Evolutionary conservation across 345 rosid genomes (phyloP), one percentile per base, ranked within the genome.

Genomic region (Cochlearia excelsa): DNA sequence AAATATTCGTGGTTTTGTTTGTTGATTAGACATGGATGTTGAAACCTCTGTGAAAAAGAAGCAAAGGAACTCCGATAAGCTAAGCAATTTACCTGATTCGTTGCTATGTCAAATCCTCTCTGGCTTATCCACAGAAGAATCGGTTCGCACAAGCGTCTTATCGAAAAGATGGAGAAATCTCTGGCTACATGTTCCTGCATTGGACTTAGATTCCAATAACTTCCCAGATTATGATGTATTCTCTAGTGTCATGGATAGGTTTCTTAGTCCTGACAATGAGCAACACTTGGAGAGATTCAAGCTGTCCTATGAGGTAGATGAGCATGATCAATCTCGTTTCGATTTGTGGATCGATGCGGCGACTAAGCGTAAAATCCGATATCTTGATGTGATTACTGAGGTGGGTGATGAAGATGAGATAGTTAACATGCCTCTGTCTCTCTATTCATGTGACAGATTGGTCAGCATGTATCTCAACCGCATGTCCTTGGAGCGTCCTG

Each of bases 261-360:
- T 70, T 57, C 27, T 64, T 7, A 37, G 27, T 30, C n/a, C 61
- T 26, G 56, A 40, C 2, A 65, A 39, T 51, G 46, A 63, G 9
- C 54, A 49, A 6, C 56, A 30, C 39, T 26, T 71, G 59, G 7
- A 37, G 0, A 57, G 66, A 6, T 71, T 71, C 39, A 65, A 59
- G 33, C 9, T 71, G 27, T 31, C 23, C 39, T 65, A 57, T 6
- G 56, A 52, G 30, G 39, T 65, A 3, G 2, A 46, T 27, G 51
- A 44, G 44, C 66, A 57, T 16, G 34, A 59, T 46, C 45, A 6
- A 38, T 39, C 66, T 45, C 75, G 70, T 33, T 71, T 71, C 61
- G 27, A 34, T 40, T 57, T 61, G 49, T 71, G 66, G 61, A 65
- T 59, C 33, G 3, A 52, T 51, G 54, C 37, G 9, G 70, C 28